Base-by-base conservation (phyloP, 371 early-diverging fungal species). In the Haplosporangium sp. region DNA sequence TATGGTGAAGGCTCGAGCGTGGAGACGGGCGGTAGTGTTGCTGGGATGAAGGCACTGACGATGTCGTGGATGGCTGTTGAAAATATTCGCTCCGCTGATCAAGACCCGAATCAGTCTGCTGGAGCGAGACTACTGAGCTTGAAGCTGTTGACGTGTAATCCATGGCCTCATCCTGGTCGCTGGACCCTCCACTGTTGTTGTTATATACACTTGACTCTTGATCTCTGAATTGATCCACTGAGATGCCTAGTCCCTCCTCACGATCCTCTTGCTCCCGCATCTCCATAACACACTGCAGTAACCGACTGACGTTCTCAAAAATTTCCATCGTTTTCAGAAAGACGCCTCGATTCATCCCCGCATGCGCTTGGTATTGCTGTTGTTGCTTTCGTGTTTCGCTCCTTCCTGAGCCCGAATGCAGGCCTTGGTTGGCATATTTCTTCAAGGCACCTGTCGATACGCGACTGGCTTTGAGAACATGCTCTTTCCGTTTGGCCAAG, bases 161-260 rank as follows among this genome's bases (percentile, higher is more conserved):
- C 76, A 75, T 75, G 20, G 70, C 58, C 10, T 75, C 76, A 48
- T 75, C 76, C 38, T 75, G 76, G n/a, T 75, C 76, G 13, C 70
- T 75, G 1, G 76, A 75, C 1, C 59, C 59, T 1, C 59, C 58
- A 48, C 70, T 75, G 40, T 60, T 18, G 1, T 69, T n/a, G n/a
- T n/a, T n/a, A n/a, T n/a, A n/a, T n/a, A n/a, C n/a, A n/a, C n/a
- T n/a, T n/a, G n/a, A n/a, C n/a, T n/a, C n/a, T n/a, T n/a, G n/a
- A n/a, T n/a, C n/a, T n/a, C n/a, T n/a, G n/a, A n/a, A n/a, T n/a
- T n/a, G n/a, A 36, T 62, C 54, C 1, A 45, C 55, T 10, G 29
- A 47, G 10, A 21, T 16, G 3, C 59, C 67, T 3, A 52, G 29
- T 6, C 58, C 51, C 1, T 52, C 65, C 13, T 53, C 58, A 7